These are phyloP conservation scores for Teunomyces stri DNA, from an alignment of 805 yeast species.

Conservation along the genomic window DNA sequence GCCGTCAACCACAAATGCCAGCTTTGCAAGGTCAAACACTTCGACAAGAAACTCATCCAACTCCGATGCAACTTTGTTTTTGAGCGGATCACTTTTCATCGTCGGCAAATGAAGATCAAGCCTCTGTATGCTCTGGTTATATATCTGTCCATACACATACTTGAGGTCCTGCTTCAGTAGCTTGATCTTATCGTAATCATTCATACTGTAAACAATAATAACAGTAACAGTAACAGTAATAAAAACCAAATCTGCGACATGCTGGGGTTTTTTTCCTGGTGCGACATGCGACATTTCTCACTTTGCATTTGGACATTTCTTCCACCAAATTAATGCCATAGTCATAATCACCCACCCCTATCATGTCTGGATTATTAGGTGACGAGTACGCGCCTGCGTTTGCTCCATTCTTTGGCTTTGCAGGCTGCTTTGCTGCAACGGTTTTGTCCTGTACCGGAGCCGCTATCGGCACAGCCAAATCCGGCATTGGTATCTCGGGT, in stretches of 20 bases:
- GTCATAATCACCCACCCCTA: neutral
- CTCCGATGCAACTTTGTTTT: slow-evolving; percentile 39
- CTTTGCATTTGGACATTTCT: slow-evolving; percentile 1
- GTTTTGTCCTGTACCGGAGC: slow-evolving; percentile 94
- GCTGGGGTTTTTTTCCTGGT: neutral
- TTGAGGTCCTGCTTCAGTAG: slow-evolving; percentile 53
- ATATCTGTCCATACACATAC: slow-evolving; percentile 45
- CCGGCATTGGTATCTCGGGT: slow-evolving; percentile 98
- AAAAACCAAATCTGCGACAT: neutral
- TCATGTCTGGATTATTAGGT: slow-evolving; percentile 19
- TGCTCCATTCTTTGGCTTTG: slow-evolving; percentile 97
- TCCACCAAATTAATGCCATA: neutral
- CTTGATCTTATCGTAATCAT: slow-evolving; percentile 41
- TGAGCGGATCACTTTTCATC: slow-evolving; percentile 37
- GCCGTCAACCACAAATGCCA: slow-evolving; percentile 61
- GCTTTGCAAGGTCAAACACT: slow-evolving; percentile 55
- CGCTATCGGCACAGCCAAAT: slow-evolving; percentile 96
- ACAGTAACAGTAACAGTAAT: too few relatives aligned
- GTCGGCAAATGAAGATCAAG: slow-evolving; percentile 50
- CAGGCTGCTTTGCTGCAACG: slow-evolving; percentile 95
- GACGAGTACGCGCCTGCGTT: slow-evolving; percentile 81
- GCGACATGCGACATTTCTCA: slow-evolving; percentile 2
- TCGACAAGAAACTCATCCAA: slow-evolving; percentile 48
- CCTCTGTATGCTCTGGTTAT: slow-evolving; percentile 41
- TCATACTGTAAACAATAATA: neutral